A percentile compares a stretch with the other conserved stretches of the same genome.
Conservation (phyloP, 306 rosid species). For the Begonia masoniana region DNA sequence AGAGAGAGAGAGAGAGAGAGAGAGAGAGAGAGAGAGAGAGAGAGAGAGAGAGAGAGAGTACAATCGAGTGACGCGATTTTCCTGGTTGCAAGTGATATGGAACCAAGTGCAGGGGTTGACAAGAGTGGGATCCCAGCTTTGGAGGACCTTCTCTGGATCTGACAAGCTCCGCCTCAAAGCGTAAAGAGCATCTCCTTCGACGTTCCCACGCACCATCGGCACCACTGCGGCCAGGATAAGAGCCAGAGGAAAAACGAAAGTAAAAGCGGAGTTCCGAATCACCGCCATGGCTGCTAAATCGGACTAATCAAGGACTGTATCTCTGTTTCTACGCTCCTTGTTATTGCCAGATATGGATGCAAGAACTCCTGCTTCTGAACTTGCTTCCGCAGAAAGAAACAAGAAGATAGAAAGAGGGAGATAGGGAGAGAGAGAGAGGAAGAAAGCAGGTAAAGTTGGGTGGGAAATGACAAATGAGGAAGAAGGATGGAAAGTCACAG, state of each 20-base stretch:
- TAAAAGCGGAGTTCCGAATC: background rate
- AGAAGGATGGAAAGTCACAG: too few relatives aligned
- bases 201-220: constrained; percentile 32
- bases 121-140: constrained; percentile 97
- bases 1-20: background rate
- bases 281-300: background rate
- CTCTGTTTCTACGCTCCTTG: background rate
- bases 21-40: background rate
- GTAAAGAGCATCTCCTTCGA: constrained; percentile 87
- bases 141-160: constrained; percentile 81
- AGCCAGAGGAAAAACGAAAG: background rate
- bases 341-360: background rate
- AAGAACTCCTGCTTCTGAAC: background rate
- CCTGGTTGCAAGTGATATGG: constrained; percentile 92
- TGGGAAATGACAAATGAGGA: too few relatives aligned
- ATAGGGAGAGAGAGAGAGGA: too few relatives aligned
- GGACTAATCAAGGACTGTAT: background rate
- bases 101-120: constrained; percentile 98
- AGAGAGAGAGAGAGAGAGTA: constrained; percentile 13
- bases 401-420: background rate
- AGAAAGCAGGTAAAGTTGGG: background rate
- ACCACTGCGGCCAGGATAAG: constrained; percentile 4
- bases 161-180: constrained; percentile 62
- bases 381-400: background rate
- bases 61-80: constrained; percentile 86